phyloP scores from a whole-genome alignment of 192 early-diverging fungal genomes.

The Coemansia sp. region DNA sequence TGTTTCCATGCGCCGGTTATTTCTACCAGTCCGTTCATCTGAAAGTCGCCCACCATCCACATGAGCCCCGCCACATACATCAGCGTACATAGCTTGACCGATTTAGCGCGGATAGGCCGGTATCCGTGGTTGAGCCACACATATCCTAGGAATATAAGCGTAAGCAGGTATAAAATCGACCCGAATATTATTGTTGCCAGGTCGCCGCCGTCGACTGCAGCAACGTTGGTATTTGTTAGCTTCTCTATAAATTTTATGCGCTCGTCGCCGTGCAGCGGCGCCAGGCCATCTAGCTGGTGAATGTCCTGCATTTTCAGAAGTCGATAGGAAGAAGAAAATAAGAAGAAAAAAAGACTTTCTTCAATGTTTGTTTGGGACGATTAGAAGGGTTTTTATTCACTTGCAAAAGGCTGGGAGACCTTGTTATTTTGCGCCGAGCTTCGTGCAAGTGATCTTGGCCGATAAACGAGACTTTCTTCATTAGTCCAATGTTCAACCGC shows the following conservation, averaged over 20 bases:
- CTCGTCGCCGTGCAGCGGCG: slow-evolving; percentile 21
- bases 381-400: background rate
- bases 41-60: slow-evolving; percentile 20
- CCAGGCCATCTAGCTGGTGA: slow-evolving; percentile 6
- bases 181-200: background rate
- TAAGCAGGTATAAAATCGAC: slow-evolving; percentile 1
- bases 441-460: no score
- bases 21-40: slow-evolving; percentile 19
- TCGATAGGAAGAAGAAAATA: background rate
- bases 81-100: slow-evolving; percentile 23
- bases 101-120: slow-evolving; percentile 25
- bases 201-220: slow-evolving; percentile 17
- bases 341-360: background rate
- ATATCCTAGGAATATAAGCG: slow-evolving; percentile 16
- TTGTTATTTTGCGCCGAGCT: no score
- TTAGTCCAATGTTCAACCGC: background rate
- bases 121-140: slow-evolving; percentile 25
- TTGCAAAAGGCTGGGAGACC: no score
- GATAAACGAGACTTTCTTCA: background rate
- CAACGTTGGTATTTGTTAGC: background rate
- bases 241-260: slow-evolving; percentile 9
- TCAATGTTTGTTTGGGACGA: background rate
- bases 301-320: slow-evolving; percentile 9
- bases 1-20: slow-evolving; percentile 12
- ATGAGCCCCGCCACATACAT: slow-evolving; percentile 21